Conservation (phyloP, 371 early-diverging fungal genomes). For the Mucor mucedo region DNA sequence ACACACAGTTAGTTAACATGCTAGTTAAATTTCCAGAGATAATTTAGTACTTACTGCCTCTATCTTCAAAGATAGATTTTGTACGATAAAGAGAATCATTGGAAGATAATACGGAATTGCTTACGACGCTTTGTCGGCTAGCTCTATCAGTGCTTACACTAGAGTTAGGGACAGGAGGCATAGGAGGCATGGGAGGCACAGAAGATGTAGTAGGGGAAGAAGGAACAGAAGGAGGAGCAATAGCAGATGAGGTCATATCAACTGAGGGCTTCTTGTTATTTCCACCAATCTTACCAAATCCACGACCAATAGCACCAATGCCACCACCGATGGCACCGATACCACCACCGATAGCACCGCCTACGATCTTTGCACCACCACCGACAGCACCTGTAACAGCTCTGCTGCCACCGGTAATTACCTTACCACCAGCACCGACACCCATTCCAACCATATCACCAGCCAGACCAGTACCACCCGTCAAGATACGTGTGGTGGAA, state of each 20-base stretch:
- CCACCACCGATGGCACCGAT: conserved; percentile 32
- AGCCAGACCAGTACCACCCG: conserved; percentile 24
- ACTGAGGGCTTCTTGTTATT: conserved; percentile 17
- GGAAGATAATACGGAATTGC: conserved; percentile 8
- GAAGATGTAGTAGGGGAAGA: background rate
- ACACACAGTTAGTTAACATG: background rate
- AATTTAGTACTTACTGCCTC: conserved; percentile 16
- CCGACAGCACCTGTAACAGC: conserved; percentile 28
- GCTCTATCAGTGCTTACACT: background rate
- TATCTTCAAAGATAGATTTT: conserved; percentile 26
- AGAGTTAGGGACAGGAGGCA: background rate
- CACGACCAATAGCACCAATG: conserved; percentile 31
- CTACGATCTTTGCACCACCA: conserved; percentile 25
- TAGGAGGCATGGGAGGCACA: background rate
- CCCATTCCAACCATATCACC: conserved; percentile 28
- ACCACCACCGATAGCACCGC: conserved; percentile 39
- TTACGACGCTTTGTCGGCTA: background rate
- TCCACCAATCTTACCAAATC: conserved; percentile 26
- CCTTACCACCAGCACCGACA: conserved; percentile 37
- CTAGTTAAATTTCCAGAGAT: background rate
- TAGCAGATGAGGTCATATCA: background rate
- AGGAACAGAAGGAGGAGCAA: conserved; percentile 1
- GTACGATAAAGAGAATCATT: conserved; percentile 12
- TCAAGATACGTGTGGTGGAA: conserved; percentile 24
- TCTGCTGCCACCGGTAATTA: conserved; percentile 24